A percentile compares a stretch with the other conserved stretches of the same genome.
phyloP scores from a whole-genome alignment of 1,284 basidiomycete genomes.

The Quambalaria eucalypti region DNA sequence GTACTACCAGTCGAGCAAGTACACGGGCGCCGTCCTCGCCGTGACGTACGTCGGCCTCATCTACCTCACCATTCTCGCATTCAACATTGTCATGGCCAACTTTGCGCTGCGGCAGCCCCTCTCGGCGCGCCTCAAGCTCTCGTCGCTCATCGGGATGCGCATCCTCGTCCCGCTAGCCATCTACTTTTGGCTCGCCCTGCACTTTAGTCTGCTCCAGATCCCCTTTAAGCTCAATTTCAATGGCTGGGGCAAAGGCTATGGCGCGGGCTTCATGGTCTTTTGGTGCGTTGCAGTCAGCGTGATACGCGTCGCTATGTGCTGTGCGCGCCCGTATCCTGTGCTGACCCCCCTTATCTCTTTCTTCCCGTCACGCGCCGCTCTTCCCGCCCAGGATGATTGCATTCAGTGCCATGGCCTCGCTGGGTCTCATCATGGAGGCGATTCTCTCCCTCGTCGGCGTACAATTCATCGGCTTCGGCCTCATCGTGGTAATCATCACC shows the following conservation, averaged over 20 bases:
- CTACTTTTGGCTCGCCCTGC: slow-evolving; percentile 34
- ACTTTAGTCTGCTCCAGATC: slow-evolving; percentile 36
- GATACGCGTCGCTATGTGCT: slow-evolving; percentile 33
- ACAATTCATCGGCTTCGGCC: slow-evolving; percentile 28
- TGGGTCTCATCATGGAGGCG: neutral
- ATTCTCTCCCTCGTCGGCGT: slow-evolving; percentile 17
- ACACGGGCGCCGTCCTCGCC: slow-evolving; percentile 49
- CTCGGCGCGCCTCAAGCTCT: slow-evolving; percentile 22
- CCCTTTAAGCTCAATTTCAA: slow-evolving; percentile 36
- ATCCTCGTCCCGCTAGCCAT: slow-evolving; percentile 17
- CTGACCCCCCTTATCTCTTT: too few relatives aligned
- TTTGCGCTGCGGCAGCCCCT: slow-evolving; percentile 21
- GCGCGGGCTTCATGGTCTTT: slow-evolving; percentile 39
- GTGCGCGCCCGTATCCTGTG: too few relatives aligned
- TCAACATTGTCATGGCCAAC: slow-evolving; percentile 34
- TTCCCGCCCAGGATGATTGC: too few relatives aligned
- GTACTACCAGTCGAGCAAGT: slow-evolving; percentile 55
- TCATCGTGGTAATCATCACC: slow-evolving; percentile 36
- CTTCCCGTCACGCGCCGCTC: too few relatives aligned
- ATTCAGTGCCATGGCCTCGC: neutral
- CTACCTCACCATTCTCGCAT: slow-evolving; percentile 59
- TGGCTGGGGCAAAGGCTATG: slow-evolving; percentile 22
- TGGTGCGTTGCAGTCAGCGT: slow-evolving; percentile 29
- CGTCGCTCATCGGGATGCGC: slow-evolving; percentile 30
- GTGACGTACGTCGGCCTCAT: slow-evolving; percentile 66